Base-by-base conservation (phyloP, 2,329 filamentous ascomycete genomes). In the Hypoxylon sp. region DNA sequence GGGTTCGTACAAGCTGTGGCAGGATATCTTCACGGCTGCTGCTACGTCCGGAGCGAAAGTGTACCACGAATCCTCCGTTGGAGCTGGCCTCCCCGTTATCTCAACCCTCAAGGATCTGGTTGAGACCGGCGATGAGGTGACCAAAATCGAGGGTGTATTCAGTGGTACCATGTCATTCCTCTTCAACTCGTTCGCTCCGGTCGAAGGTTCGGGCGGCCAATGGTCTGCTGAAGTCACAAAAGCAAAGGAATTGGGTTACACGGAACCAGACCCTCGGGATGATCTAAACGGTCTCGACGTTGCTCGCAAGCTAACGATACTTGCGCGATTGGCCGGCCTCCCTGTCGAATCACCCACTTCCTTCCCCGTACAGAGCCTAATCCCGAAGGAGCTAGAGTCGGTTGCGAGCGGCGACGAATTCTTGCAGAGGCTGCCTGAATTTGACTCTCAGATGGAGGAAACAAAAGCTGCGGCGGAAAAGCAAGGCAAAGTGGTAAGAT, bases 131-230 rank as follows among this genome's bases (percentile, higher is more conserved):
- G 96, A 99, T 78, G 87, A 93, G 78, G 91, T 99, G 4, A 93
- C 88, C 60, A 94, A 91, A 82, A 97, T 99, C 74, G 95, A 98
- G 82, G 96, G 96, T 72, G 94, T 99, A 56, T 98, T 99, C 83
- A 97, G 93, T 68, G 96, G 96, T 71, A 99, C 96, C 61, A 95
- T 99, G 89, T 97, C 93, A 42, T 99, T 98, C 86, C 86, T 99
- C 44, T 98, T 99, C 89, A 98, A 98, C 86, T 94, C 90, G 21
- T 99, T 98, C 80, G 93, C 94, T 53, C 96, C 96, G 0, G 90
- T 91, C 2, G 88, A 89, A 54, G 92, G 91, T 4, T 83, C 86
- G 21, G 92, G 92, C 35, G 93, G 93, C 57, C 90, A 91, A 76
- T 99, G 97, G 91, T 96, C 93, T 47, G 92, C 92, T 53, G 94